These are phyloP conservation scores for Saccharomyces kudriavzevii DNA, from an alignment of 805 yeast species.

Conservation along the genomic window DNA sequence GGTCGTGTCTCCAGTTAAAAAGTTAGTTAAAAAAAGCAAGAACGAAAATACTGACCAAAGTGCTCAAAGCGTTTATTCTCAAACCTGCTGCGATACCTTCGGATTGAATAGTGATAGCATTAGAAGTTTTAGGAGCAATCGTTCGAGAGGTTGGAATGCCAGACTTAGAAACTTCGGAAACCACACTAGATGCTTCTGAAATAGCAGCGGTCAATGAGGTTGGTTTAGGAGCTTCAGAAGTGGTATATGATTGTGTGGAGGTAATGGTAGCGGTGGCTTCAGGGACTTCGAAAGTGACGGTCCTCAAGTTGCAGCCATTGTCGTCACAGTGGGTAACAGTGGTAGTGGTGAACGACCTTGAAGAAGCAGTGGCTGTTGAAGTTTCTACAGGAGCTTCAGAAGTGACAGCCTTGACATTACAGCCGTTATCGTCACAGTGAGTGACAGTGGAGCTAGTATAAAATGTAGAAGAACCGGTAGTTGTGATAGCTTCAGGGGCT, in stretches of 20 bases:
- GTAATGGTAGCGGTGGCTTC: no score
- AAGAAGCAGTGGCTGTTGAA: background rate
- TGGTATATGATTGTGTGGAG: background rate
- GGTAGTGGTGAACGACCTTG: background rate
- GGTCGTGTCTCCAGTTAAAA: background rate
- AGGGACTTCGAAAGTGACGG: no score
- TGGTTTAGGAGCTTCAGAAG: background rate
- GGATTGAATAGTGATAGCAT: background rate
- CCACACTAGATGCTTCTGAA: background rate
- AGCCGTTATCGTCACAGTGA: background rate
- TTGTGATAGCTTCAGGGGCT: no score
- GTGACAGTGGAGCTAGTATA: background rate
- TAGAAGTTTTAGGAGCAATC: background rate
- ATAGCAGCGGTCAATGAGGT: background rate
- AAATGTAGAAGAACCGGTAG: no score
- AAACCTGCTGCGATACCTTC: conserved; percentile 1
- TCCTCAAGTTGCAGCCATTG: no score
- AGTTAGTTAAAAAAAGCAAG: conserved; percentile 3
- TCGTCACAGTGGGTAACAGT: no score
- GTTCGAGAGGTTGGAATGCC: no score
- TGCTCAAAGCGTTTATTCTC: background rate
- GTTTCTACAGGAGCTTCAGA: background rate
- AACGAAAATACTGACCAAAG: conserved; percentile 1
- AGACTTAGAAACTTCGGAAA: background rate
- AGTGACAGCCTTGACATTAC: background rate